Percentiles rank a stretch among this genome's conserved stretches.
Evolutionary conservation across 352 stramenopile species (phyloP).

Genomic region (Globisporangium viniferum): DNA sequence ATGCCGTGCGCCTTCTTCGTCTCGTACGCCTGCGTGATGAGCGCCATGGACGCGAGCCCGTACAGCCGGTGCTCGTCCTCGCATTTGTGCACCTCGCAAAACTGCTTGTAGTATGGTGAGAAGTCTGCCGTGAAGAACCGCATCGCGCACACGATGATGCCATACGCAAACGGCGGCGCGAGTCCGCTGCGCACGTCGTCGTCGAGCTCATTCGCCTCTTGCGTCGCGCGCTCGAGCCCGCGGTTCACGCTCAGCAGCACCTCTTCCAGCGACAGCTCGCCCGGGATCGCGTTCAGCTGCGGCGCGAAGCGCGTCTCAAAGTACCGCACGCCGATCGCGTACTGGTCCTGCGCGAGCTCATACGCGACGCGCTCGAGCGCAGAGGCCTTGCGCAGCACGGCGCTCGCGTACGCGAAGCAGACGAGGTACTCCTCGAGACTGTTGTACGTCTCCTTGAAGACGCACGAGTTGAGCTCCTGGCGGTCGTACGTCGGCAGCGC

Average conservation of each 20-base stretch:
- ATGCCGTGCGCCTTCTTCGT: constrained; percentile 65
- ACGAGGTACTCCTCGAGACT: constrained; percentile 82
- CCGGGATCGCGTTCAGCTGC: constrained; percentile 68
- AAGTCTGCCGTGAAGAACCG: constrained; percentile 82
- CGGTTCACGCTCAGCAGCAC: constrained; percentile 68
- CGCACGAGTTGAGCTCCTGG: constrained; percentile 40
- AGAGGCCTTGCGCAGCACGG: constrained; percentile 51
- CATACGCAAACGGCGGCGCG: constrained; percentile 72
- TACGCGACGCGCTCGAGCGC: constrained; percentile 85
- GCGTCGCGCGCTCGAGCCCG: constrained; percentile 54
- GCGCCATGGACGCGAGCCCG: constrained; percentile 74
- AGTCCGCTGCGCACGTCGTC: constrained; percentile 40
- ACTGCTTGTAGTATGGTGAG: constrained; percentile 81
- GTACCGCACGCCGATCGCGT: constrained; percentile 73
- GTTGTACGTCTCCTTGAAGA: constrained; percentile 84
- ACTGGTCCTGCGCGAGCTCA: constrained; percentile 83
- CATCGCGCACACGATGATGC: constrained; percentile 90
- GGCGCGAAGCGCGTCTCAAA: constrained; percentile 87
- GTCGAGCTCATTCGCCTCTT: constrained; percentile 64
- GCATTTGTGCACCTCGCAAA: constrained; percentile 74
- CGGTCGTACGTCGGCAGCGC: constrained; percentile 76
- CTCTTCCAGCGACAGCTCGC: constrained; percentile 62
- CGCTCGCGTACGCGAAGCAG: constrained; percentile 76
- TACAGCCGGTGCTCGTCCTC: constrained; percentile 77
- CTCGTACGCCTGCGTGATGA: constrained; percentile 77